These are phyloP conservation scores for Podospora pseudopauciseta DNA, from an alignment of 495 filamentous ascomycete genomes.

Conservation along the genomic window DNA sequence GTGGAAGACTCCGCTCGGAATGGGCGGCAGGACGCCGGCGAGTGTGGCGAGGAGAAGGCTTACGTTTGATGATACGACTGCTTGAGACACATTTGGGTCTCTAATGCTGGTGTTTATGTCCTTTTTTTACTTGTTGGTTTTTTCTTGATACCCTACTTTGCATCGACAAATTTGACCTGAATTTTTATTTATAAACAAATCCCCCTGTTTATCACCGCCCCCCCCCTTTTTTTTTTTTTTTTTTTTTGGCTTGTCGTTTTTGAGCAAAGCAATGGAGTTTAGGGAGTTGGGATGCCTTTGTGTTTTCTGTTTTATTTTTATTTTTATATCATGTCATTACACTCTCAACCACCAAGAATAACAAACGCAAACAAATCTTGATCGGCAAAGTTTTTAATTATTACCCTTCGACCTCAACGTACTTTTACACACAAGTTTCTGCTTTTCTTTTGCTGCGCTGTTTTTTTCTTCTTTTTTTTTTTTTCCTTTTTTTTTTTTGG, in stretches of 20 bases:
- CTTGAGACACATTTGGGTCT: slow-evolving; percentile 10
- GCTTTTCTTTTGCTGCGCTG: background rate
- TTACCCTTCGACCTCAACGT: background rate
- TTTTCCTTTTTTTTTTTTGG: background rate
- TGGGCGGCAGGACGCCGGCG: slow-evolving; percentile 38
- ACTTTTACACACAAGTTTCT: background rate
- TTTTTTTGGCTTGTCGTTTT: background rate
- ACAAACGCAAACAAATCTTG: background rate
- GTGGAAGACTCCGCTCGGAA: slow-evolving; percentile 64
- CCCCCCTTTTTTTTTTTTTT: background rate
- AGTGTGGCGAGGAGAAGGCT: slow-evolving; percentile 40
- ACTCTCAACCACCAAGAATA: slow-evolving; percentile 3
- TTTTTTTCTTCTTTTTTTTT: background rate
- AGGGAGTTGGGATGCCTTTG: background rate
- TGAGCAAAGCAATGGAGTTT: background rate
- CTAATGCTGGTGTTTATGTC: background rate
- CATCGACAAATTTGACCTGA: background rate
- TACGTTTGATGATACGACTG: slow-evolving; percentile 44
- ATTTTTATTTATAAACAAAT: background rate
- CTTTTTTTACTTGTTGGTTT: slow-evolving; percentile 3
- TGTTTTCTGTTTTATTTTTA: background rate
- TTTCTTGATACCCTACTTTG: slow-evolving; percentile 13
- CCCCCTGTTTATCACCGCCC: background rate
- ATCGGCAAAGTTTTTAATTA: background rate
- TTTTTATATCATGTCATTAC: background rate